Conservation (phyloP, 768 basidiomycete species). For the Tricholoma terreum region DNA sequence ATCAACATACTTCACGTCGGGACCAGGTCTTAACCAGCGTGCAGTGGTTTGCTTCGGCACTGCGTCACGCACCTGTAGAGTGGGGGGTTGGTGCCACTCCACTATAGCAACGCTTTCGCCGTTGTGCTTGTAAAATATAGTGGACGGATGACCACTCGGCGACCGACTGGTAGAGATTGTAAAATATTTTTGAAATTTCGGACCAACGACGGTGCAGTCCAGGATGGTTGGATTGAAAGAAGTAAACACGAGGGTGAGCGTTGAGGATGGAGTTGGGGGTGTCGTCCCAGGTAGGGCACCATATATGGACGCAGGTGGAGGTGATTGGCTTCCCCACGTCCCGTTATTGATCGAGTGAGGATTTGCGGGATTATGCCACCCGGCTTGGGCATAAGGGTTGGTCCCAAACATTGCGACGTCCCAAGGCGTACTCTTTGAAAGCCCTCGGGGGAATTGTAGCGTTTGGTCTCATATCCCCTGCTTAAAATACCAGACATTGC, state of each 20-base stretch:
- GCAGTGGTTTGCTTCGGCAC: conserved; percentile 30
- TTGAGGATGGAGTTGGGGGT: not conserved
- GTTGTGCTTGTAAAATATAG: conserved; percentile 35
- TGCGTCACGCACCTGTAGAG: conserved; percentile 36
- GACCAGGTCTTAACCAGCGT: conserved; percentile 33
- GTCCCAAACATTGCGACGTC: not conserved
- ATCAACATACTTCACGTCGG: not conserved
- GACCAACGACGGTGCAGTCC: conserved; percentile 42
- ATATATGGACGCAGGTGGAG: conserved; percentile 13
- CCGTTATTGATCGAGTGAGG: conserved; percentile 14
- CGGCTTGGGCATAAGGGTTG: conserved; percentile 18
- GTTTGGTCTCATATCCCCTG: not conserved
- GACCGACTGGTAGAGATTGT: conserved; percentile 28
- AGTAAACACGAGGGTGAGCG: conserved; percentile 33
- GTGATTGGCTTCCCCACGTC: conserved; percentile 11
- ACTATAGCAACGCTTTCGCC: conserved; percentile 37
- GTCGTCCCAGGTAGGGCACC: conserved; percentile 11
- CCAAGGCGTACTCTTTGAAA: not conserved
- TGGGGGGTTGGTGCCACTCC: conserved; percentile 32
- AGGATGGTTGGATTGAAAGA: conserved; percentile 39
- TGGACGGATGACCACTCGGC: conserved; percentile 26
- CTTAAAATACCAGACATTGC: not conserved
- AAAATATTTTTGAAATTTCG: conserved; percentile 38
- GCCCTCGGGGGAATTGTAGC: not conserved
- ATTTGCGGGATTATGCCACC: conserved; percentile 15